These are phyloP conservation scores for Clonostachys byssicola DNA, from an alignment of 2,329 filamentous ascomycete species.

Conservation along the genomic window DNA sequence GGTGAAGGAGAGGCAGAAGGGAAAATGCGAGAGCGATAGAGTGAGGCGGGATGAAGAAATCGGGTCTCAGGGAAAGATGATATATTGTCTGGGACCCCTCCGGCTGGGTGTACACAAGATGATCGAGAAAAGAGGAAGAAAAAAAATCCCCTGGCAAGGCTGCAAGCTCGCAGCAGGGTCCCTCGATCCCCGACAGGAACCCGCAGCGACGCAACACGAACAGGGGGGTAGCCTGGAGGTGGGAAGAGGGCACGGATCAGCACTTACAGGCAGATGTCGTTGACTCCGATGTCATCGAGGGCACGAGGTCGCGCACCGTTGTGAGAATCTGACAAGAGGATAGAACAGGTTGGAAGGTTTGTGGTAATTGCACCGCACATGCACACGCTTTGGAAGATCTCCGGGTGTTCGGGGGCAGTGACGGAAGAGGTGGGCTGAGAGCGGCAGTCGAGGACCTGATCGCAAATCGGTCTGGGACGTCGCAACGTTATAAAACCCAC, in stretches of 20 bases:
- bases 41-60: background rate
- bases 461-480: constrained; percentile 3
- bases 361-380: too few species aligned
- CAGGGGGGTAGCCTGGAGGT: background rate
- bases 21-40: too few species aligned
- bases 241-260: too few species aligned
- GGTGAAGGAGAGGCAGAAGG: background rate
- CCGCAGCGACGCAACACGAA: background rate
- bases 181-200: background rate
- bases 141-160: background rate
- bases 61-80: constrained; percentile 1
- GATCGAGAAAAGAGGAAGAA: constrained; percentile 1
- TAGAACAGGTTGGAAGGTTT: too few species aligned
- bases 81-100: background rate
- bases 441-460: constrained; percentile 1
- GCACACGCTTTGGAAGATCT: too few species aligned
- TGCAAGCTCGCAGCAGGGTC: background rate
- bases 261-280: too few species aligned
- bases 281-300: too few species aligned
- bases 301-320: too few species aligned
- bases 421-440: background rate
- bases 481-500: constrained; percentile 1
- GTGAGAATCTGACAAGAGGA: too few species aligned
- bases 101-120: background rate
- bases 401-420: too few species aligned